phyloP scores from a whole-genome alignment of 176 grass and related monocot species.

The Oropetium thomaeum region DNA sequence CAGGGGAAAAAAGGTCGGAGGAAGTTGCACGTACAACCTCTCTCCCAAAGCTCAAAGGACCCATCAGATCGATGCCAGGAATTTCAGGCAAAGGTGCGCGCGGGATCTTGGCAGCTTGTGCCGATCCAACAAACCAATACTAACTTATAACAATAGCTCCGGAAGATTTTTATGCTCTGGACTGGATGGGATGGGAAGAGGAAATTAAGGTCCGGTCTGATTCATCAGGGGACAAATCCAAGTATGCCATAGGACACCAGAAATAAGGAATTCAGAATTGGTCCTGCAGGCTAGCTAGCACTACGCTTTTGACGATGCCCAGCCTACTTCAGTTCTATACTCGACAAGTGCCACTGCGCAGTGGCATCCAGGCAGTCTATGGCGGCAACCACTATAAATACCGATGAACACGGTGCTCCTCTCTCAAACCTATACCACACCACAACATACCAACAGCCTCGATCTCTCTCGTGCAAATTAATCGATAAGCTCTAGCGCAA shows the following conservation, averaged over 20 bases:
- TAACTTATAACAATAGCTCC: neutral
- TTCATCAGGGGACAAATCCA: neutral
- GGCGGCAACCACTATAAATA: slow-evolving; percentile 41
- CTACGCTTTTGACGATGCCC: neutral
- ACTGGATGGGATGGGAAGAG: no score
- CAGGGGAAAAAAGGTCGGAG: no score
- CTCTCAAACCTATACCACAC: slow-evolving; percentile 1
- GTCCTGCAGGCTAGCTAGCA: neutral
- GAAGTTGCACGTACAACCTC: neutral
- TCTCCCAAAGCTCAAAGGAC: neutral
- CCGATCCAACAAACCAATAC: neutral
- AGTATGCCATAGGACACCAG: neutral
- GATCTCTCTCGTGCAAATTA: neutral
- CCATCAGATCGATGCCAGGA: neutral
- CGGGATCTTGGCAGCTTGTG: neutral
- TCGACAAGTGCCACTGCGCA: neutral
- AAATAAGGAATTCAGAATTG: neutral
- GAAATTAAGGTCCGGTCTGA: neutral
- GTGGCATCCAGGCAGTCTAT: neutral
- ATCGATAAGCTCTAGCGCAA: no score
- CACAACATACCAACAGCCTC: no score
- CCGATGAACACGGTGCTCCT: neutral
- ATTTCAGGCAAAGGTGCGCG: neutral
- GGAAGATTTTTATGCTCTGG: no score
- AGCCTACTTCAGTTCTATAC: neutral